A percentile compares a stretch with the other conserved stretches of the same genome.
Conservation (phyloP, 768 basidiomycete species). For the Candolleomyces aberdarensis region DNA sequence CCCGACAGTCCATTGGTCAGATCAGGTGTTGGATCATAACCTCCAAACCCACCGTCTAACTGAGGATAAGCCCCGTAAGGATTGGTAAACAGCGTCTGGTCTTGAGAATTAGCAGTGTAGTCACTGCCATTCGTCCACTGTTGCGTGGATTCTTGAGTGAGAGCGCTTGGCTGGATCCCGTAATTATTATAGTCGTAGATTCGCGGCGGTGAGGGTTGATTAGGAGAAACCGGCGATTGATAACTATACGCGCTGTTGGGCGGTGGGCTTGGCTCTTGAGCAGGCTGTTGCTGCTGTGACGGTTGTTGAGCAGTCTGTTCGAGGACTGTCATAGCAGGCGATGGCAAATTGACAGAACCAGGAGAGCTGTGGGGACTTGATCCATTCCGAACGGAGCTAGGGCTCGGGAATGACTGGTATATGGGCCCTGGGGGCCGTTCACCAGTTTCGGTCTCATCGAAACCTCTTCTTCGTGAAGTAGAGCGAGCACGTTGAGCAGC, state of each 20-base stretch:
- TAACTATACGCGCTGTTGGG: conserved; percentile 43
- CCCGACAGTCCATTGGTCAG: conserved; percentile 34
- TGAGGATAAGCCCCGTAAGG: conserved; percentile 40
- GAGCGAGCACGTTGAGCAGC: conserved; percentile 71
- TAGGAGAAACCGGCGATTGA: conserved; percentile 50
- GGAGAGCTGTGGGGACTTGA: conserved; percentile 75
- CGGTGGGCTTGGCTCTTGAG: conserved; percentile 53
- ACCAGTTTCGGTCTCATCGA: conserved; percentile 57
- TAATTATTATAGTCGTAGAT: conserved; percentile 45
- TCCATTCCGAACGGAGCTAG: conserved; percentile 27
- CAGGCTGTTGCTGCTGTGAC: conserved; percentile 24
- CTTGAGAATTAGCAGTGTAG: conserved; percentile 40
- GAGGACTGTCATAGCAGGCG: conserved; percentile 55
- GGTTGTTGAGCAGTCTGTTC: conserved; percentile 27
- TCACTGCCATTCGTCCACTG: conserved; percentile 43
- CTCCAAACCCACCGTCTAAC: conserved; percentile 38
- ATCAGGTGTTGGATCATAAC: conserved; percentile 39
- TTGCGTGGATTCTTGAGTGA: conserved; percentile 34
- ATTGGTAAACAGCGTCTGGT: conserved; percentile 42
- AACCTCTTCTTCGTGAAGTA: conserved; percentile 69
- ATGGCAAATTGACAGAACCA: conserved; percentile 67
- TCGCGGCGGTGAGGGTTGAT: conserved; percentile 49
- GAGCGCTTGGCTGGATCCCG: conserved; percentile 35
- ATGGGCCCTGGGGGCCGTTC: conserved; percentile 42
- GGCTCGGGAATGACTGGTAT: conserved; percentile 57